phyloP scores from a whole-genome alignment of 495 filamentous ascomycete species.

The Xylaria scruposa region DNA sequence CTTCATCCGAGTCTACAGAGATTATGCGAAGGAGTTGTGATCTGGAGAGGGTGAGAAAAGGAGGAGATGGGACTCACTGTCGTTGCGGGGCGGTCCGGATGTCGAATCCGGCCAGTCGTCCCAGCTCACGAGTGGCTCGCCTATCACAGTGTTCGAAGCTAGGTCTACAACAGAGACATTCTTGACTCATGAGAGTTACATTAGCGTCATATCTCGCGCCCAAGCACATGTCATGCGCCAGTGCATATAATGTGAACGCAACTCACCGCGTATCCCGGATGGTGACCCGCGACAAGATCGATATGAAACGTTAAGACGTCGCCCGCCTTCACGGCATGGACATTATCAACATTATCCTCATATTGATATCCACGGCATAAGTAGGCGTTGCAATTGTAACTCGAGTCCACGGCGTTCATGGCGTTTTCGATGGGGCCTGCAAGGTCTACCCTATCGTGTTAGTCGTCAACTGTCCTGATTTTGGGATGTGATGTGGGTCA shows the following conservation, averaged over 20 bases:
- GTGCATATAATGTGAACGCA: neutral
- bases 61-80: neutral
- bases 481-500: too few relatives aligned
- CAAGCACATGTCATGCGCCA: too few relatives aligned
- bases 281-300: constrained; percentile 23
- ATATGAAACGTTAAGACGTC: constrained; percentile 24
- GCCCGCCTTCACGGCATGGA: constrained; percentile 16
- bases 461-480: neutral
- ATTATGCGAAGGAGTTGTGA: neutral
- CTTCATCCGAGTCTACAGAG: neutral
- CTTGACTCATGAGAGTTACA: neutral
- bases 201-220: neutral
- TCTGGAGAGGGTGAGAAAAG: neutral
- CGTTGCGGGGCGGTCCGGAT: constrained; percentile 26
- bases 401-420: constrained; percentile 3
- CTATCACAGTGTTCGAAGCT: constrained; percentile 22
- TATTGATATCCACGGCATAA: constrained; percentile 25
- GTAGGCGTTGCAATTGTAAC: constrained; percentile 27
- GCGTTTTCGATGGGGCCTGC: constrained; percentile 26
- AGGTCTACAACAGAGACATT: constrained; percentile 26
- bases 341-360: constrained; percentile 26
- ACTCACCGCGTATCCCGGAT: constrained; percentile 26
- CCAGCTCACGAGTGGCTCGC: constrained; percentile 22
- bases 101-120: constrained; percentile 23
- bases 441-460: neutral